Base-by-base conservation (phyloP, 495 filamentous ascomycete species). In the Penicillium riverlandense region DNA sequence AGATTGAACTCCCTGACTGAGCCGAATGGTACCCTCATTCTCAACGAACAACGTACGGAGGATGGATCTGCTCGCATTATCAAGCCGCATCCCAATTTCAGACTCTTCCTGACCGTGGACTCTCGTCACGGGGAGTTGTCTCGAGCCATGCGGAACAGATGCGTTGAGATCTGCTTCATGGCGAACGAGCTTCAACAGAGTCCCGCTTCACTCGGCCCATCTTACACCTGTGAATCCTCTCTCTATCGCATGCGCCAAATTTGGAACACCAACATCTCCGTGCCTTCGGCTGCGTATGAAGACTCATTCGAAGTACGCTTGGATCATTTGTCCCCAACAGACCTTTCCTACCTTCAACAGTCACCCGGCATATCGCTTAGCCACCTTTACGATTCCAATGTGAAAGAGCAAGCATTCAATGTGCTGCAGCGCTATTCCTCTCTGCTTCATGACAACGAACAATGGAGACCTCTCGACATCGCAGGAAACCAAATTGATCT, bases 101-200 rank as follows among this genome's bases (percentile, higher is more conserved):
- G 94, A 43, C 74, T 99, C 9, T 97, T 99, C 65, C 63, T 99
- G 50, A 97, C 90, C 3, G 86, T 95, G 72, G 91, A 99, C 62
- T 83, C 94, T 36, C 82, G 82, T 16, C 84, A 95, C 63, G 94
- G 94, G 8, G 94, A 99, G 58, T 73, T 99, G 16, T 97, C 94
- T 7, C 76, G 91, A 44, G 94, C 94, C 4, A 97, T 99, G 94
- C 77, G 94, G 41, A 99, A 99, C 61, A 78, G 94, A 57, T 86
- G 88, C 44, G 74, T 96, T 40, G 94, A 99, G 62, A 83, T 99
- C 7, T 95, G 81, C 50, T 72, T 99, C 44, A 52, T 70, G 49
- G 41, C 68, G 29, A 54, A 57, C 12, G 59, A 66, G 32, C 35
- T 52, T 22, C 46, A 57, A 22, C 43, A 50, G 12, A 47, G 52